Evolutionary conservation across 2,329 filamentous ascomycete genomes (phyloP), one percentile per base, ranked within the genome.

Genomic region (Stachybotrys chartarum): DNA sequence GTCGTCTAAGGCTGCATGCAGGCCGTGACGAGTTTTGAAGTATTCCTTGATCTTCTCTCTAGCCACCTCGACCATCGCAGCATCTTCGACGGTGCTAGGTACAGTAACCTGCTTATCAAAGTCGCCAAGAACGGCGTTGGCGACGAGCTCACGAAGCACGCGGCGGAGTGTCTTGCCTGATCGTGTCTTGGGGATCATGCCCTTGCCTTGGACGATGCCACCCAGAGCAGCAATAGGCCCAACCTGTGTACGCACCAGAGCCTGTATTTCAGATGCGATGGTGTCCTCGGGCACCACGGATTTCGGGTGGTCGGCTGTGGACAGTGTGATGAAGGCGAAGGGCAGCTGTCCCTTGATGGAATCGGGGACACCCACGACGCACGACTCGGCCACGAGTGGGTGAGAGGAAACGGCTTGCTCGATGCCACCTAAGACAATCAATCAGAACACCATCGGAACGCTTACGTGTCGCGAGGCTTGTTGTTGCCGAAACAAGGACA

Each of bases 381-480:
- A 91, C 54, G 87, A 88, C 76, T 97, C 92, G 32, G 87, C 88
- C 53, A 97, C 84, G 3, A 78, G 75, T 0, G 88, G 85, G 66
- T 96, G 91, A 1, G 86, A 86, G 12, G 91, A 87, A 58, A 97
- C 88, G 54, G 90, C 92, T 76, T 97, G 91, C 72, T 97, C 92
- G 68, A 97, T 94, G 39, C 87, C 82, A 52, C 91, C 90, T 90
- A 42, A 14, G 8, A 42, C 35, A 3, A 42, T 10, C 35, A 42
- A 60, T 55, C 49, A 39, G 49, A 44, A 53, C 54, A 50, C 60
- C 35, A 63, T 14, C 35, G 14, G 5, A 42, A 24, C 35, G 2
- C 8, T 42, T 14, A 42, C 35, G 5, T 42, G 35, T 42, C 35
- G 8, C 14, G 35, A 42, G 14, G 35, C 14, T 42, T 14, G 14